These are phyloP conservation scores for Sphagnurus paluster DNA, from an alignment of 1,284 basidiomycete species.

Conservation along the genomic window DNA sequence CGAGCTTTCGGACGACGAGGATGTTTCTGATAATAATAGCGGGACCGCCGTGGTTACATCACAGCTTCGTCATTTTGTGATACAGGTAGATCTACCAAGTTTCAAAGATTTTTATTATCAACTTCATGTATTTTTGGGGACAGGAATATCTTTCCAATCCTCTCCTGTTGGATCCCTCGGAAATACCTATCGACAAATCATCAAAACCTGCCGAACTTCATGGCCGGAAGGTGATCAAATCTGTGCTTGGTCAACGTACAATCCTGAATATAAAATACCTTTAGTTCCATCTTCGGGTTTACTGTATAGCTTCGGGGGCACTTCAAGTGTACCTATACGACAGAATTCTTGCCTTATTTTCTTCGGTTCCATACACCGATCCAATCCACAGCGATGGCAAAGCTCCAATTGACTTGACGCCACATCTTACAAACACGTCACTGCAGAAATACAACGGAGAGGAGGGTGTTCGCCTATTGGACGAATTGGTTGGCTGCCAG, in stretches of 20 bases:
- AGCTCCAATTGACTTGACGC: slow-evolving; percentile 54
- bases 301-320: slow-evolving; percentile 86
- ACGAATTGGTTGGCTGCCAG: slow-evolving; percentile 71
- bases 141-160: slow-evolving; percentile 85
- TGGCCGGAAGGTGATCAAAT: slow-evolving; percentile 66
- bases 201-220: slow-evolving; percentile 30
- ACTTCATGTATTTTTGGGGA: slow-evolving; percentile 1
- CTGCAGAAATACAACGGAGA: slow-evolving; percentile 77
- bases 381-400: slow-evolving; percentile 35
- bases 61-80: slow-evolving; percentile 94
- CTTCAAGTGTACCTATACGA: slow-evolving; percentile 80
- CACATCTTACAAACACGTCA: slow-evolving; percentile 96
- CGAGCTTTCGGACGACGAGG: slow-evolving; percentile 57
- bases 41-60: slow-evolving; percentile 73
- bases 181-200: slow-evolving; percentile 35
- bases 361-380: slow-evolving; percentile 59
- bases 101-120: background rate
- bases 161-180: slow-evolving; percentile 72
- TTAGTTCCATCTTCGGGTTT: slow-evolving; percentile 93
- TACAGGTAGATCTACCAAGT: slow-evolving; percentile 64
- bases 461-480: slow-evolving; percentile 69
- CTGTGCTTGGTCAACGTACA: slow-evolving; percentile 11
- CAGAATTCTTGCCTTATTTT: slow-evolving; percentile 86
- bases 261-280: slow-evolving; percentile 13
- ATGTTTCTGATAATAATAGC: slow-evolving; percentile 26